Conservation (phyloP, 441 rosid genomes). For the Erysimum cheiri region DNA sequence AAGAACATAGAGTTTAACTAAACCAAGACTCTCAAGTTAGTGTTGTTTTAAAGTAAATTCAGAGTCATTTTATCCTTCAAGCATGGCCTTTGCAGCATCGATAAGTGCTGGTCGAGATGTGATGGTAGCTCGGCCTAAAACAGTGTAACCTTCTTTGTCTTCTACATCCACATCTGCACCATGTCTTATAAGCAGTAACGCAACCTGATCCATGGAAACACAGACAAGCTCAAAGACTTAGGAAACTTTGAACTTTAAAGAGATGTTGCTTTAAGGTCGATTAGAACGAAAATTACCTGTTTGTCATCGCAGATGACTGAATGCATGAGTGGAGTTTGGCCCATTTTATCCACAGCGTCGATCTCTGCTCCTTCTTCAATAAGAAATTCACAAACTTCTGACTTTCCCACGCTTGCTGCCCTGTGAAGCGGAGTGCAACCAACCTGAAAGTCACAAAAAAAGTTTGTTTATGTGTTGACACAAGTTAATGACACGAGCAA, state of each 20-base stretch:
- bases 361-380: constrained; percentile 95
- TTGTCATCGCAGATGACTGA: constrained; percentile 73
- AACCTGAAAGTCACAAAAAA: constrained; percentile 50
- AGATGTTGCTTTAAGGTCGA: not conserved
- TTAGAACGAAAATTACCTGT: constrained; percentile 52
- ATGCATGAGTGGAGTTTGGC: constrained; percentile 85
- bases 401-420: constrained; percentile 87
- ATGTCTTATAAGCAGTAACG: constrained; percentile 79
- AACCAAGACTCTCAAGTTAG: constrained; percentile 11
- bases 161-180: constrained; percentile 89
- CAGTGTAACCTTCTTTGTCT: constrained; percentile 95
- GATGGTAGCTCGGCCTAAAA: constrained; percentile 77
- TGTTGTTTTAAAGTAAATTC: not conserved
- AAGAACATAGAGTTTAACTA: constrained; percentile 17
- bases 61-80: constrained; percentile 60
- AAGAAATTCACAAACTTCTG: constrained; percentile 70
- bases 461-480: not conserved
- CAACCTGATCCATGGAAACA: constrained; percentile 57
- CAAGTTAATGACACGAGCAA: not conserved
- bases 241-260: not conserved
- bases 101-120: constrained; percentile 68
- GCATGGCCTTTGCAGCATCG: constrained; percentile 85
- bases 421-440: constrained; percentile 92
- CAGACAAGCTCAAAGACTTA: not conserved
- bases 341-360: constrained; percentile 76